Percentiles rank a stretch among this genome's conserved stretches.
Evolutionary conservation across 495 filamentous ascomycete species (phyloP).

Genomic region (Chaetomium fimeti): DNA sequence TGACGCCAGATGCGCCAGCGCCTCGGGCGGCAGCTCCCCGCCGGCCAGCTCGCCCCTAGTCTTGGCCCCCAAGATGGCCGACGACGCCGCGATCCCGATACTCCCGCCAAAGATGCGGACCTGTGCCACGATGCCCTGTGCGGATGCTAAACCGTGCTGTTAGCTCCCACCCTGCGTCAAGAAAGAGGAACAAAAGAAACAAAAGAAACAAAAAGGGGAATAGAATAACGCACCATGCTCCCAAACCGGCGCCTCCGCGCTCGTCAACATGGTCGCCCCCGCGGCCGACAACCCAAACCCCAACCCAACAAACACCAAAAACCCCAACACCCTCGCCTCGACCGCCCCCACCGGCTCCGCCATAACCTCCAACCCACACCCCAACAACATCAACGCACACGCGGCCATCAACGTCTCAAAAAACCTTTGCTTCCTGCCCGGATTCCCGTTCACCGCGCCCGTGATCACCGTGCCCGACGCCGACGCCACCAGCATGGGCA

Average conservation of each 20-base stretch:
- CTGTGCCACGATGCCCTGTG: conserved; percentile 53
- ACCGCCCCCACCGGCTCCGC: conserved; percentile 28
- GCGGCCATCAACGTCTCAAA: conserved; percentile 40
- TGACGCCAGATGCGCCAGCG: conserved; percentile 30
- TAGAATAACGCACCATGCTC: conserved; percentile 40
- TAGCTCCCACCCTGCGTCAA: neutral
- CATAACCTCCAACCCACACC: conserved; percentile 41
- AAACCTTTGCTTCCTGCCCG: conserved; percentile 30
- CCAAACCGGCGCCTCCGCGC: conserved; percentile 33
- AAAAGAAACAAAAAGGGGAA: neutral
- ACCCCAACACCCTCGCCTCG: conserved; percentile 44
- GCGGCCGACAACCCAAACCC: conserved; percentile 47
- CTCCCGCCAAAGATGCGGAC: conserved; percentile 54
- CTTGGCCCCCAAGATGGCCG: conserved; percentile 43
- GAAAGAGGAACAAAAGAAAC: neutral
- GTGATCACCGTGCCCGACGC: conserved; percentile 49
- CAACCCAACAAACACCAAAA: conserved; percentile 47
- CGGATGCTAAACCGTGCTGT: conserved; percentile 39
- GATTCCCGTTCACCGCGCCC: conserved; percentile 37
- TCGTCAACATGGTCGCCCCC: conserved; percentile 39
- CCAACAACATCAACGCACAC: conserved; percentile 39
- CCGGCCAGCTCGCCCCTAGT: conserved; percentile 23
- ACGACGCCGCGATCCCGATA: conserved; percentile 53
- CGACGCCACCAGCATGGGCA: conserved; percentile 53
- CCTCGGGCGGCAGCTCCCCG: conserved; percentile 23